phyloP scores from a whole-genome alignment of 2,329 filamentous ascomycete species.

The Pseudocercospora crystallina region DNA sequence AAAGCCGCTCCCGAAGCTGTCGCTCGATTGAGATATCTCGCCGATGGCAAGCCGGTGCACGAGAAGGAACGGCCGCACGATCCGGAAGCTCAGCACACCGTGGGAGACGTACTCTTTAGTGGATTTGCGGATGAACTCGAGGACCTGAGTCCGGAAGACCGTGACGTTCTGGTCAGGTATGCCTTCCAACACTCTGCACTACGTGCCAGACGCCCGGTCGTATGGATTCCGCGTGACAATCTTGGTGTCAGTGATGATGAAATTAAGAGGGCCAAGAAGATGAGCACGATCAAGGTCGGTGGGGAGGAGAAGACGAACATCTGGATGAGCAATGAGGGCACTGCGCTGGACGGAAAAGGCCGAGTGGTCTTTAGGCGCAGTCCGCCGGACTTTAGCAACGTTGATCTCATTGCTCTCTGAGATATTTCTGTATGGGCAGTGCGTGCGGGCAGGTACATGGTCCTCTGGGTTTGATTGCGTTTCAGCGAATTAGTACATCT shows the following conservation, averaged over 20 bases:
- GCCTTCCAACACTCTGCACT: constrained; percentile 90
- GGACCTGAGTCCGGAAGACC: constrained; percentile 85
- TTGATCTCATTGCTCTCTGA: constrained; percentile 79
- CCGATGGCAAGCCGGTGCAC: constrained; percentile 19
- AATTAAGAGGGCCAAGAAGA: constrained; percentile 71
- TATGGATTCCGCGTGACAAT: constrained; percentile 93
- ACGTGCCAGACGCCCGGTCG: constrained; percentile 76
- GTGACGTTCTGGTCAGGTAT: constrained; percentile 79
- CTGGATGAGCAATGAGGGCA: constrained; percentile 93
- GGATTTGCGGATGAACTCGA: constrained; percentile 91
- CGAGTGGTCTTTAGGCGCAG: constrained; percentile 54
- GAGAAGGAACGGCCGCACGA: constrained; percentile 9
- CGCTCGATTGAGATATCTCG: constrained; percentile 24
- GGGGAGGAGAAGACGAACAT: constrained; percentile 49
- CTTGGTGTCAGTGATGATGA: constrained; percentile 91
- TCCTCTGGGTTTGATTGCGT: no score
- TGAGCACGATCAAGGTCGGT: constrained; percentile 60
- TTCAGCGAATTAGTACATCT: no score
- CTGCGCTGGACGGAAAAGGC: constrained; percentile 78
- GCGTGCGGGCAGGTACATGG: no score
- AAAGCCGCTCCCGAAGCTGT: constrained; percentile 24
- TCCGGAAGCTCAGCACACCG: constrained; percentile 64
- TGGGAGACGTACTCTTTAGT: constrained; percentile 80
- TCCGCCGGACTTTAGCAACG: constrained; percentile 62
- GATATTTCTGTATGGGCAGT: not conserved